Percentiles rank a stretch among this genome's conserved stretches.
Conservation (phyloP, 108 stramenopile species). For the Nitzschia putrida region DNA sequence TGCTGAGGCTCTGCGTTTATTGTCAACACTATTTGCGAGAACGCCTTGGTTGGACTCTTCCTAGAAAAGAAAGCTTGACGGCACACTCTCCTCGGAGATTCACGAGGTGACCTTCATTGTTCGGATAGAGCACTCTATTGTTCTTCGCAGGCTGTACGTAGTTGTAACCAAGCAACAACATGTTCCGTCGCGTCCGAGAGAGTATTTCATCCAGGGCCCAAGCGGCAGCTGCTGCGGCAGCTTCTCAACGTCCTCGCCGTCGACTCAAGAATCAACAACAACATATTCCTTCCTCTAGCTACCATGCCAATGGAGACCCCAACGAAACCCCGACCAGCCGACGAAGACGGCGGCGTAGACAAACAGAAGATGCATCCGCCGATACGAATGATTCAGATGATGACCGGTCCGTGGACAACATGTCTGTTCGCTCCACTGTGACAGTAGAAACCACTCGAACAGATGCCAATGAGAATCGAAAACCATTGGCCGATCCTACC, state of each 20-base stretch:
- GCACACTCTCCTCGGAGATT: too few species aligned
- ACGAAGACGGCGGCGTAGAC: slow-evolving; percentile 6
- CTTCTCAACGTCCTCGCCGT: neutral
- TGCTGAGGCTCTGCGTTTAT: too few species aligned
- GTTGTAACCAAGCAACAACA: neutral
- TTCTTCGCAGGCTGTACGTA: too few species aligned
- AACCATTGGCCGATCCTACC: slow-evolving; percentile 1
- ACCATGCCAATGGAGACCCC: neutral
- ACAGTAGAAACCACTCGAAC: slow-evolving; percentile 35
- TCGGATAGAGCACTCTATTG: too few species aligned
- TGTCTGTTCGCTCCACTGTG: slow-evolving; percentile 22
- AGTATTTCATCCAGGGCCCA: neutral
- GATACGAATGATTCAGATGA: neutral
- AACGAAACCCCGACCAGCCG: neutral
- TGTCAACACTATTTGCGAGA: too few species aligned
- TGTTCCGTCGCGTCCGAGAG: slow-evolving; percentile 16
- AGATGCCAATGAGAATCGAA: slow-evolving; percentile 17
- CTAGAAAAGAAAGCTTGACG: too few species aligned
- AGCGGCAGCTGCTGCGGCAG: slow-evolving; percentile 1
- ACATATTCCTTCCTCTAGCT: neutral
- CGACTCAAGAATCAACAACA: slow-evolving; percentile 9
- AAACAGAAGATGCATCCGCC: neutral
- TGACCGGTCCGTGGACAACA: neutral
- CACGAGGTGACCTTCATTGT: too few species aligned
- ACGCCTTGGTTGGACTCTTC: too few species aligned